Conservation (phyloP, 495 filamentous ascomycete species). For the Aspergillus campestris region DNA sequence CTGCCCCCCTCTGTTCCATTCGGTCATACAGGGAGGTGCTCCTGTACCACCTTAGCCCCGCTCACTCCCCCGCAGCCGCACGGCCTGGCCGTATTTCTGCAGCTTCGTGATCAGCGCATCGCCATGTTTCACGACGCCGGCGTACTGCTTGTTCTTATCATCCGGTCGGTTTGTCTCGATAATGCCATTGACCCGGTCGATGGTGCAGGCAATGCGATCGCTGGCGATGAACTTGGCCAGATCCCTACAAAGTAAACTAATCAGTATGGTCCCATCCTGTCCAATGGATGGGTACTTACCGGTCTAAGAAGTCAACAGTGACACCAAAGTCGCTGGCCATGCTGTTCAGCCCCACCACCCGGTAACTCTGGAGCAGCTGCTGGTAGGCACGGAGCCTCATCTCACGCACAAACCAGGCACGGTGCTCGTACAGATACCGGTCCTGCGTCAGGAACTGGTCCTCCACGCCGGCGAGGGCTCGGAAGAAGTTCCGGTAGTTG, state of each 20-base stretch:
- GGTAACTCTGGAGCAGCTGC: conserved; percentile 94
- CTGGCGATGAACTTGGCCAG: conserved; percentile 95
- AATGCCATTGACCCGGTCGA: conserved; percentile 93
- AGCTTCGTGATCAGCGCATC: conserved; percentile 97
- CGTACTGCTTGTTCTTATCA: conserved; percentile 98
- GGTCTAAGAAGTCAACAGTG: conserved; percentile 89
- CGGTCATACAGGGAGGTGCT: conserved; percentile 1
- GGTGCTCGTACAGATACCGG: conserved; percentile 88
- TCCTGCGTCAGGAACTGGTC: conserved; percentile 89
- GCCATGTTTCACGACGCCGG: conserved; percentile 93
- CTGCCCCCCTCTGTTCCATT: not conserved
- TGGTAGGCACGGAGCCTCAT: conserved; percentile 95
- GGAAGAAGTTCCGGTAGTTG: conserved; percentile 88
- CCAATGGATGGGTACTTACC: conserved; percentile 44
- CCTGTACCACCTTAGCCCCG: conserved; percentile 42
- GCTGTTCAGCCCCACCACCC: conserved; percentile 87
- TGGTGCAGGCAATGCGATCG: conserved; percentile 88
- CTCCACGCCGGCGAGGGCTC: conserved; percentile 83
- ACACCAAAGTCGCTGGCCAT: conserved; percentile 97
- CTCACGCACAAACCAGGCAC: conserved; percentile 91
- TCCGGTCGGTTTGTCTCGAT: conserved; percentile 97
- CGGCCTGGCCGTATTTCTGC: conserved; percentile 96
- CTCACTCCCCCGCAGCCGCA: conserved; percentile 89
- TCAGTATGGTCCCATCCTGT: not conserved
- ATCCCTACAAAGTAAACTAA: conserved; percentile 50